Evolutionary conservation across 2,329 filamentous ascomycete genomes (phyloP).

Genomic region (Xylariaceae sp.): DNA sequence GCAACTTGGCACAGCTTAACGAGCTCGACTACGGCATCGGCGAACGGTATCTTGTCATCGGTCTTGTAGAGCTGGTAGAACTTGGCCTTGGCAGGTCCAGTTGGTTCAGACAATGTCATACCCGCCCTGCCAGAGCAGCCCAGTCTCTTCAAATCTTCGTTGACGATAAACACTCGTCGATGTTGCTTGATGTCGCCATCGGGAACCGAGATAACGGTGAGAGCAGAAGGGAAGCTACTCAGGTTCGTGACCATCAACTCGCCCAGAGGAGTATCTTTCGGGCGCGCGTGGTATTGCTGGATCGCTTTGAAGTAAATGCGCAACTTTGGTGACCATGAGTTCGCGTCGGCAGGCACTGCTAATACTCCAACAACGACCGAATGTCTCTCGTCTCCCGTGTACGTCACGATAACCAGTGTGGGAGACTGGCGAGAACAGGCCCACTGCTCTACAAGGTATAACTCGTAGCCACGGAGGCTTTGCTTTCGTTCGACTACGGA

Average conservation of each 20-base stretch:
- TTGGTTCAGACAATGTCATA: slow-evolving; percentile 73
- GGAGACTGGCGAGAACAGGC: slow-evolving; percentile 86
- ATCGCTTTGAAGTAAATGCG: slow-evolving; percentile 83
- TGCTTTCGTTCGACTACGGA: slow-evolving; percentile 68
- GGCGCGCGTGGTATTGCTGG: slow-evolving; percentile 77
- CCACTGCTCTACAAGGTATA: slow-evolving; percentile 97
- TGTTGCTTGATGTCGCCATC: slow-evolving; percentile 80
- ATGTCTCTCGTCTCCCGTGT: slow-evolving; percentile 81
- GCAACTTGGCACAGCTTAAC: slow-evolving; percentile 90
- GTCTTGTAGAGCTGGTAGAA: slow-evolving; percentile 88
- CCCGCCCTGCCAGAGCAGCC: slow-evolving; percentile 89
- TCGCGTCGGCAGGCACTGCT: slow-evolving; percentile 75
- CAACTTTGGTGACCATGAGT: slow-evolving; percentile 72
- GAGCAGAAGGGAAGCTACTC: slow-evolving; percentile 82
- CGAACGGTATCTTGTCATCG: slow-evolving; percentile 75
- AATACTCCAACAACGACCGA: slow-evolving; percentile 75
- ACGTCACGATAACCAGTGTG: slow-evolving; percentile 87
- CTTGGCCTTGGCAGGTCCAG: slow-evolving; percentile 79
- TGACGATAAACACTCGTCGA: slow-evolving; percentile 82
- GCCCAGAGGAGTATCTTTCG: slow-evolving; percentile 76
- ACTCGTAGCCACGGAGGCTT: slow-evolving; percentile 76
- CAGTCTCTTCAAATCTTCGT: slow-evolving; percentile 87
- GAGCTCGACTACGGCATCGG: slow-evolving; percentile 77
- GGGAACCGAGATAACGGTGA: slow-evolving; percentile 88
- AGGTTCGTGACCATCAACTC: slow-evolving; percentile 92